Conservation (phyloP, 2,329 filamentous ascomycete species). For the Dactylellina parvicollis region DNA sequence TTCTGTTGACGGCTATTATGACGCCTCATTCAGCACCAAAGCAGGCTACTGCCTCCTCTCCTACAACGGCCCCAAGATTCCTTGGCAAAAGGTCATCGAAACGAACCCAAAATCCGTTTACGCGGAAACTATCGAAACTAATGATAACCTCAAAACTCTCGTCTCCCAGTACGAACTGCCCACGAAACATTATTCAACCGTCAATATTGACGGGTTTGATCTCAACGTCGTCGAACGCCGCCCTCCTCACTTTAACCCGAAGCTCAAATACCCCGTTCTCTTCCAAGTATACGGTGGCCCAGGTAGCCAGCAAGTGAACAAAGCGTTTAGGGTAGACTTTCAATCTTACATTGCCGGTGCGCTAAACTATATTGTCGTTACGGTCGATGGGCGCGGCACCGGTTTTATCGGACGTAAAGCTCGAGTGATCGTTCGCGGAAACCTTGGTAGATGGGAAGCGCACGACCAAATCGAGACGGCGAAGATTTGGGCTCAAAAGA, state of each 20-base stretch:
- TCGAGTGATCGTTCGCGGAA: slow-evolving; percentile 81
- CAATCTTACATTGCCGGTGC: slow-evolving; percentile 86
- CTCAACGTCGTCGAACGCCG: slow-evolving; percentile 82
- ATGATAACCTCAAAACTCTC: slow-evolving; percentile 73
- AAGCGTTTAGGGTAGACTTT: slow-evolving; percentile 84
- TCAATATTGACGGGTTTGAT: slow-evolving; percentile 82
- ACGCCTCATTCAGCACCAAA: slow-evolving; percentile 81
- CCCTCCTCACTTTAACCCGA: slow-evolving; percentile 84
- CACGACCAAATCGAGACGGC: slow-evolving; percentile 91
- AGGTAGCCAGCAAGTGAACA: slow-evolving; percentile 86
- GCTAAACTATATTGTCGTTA: slow-evolving; percentile 92
- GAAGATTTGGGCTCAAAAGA: slow-evolving; percentile 80
- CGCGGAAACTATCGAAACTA: slow-evolving; percentile 79
- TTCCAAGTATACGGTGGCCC: slow-evolving; percentile 96
- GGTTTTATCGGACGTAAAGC: slow-evolving; percentile 87
- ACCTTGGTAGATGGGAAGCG: slow-evolving; percentile 85
- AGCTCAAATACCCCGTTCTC: slow-evolving; percentile 88
- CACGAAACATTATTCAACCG: slow-evolving; percentile 80
- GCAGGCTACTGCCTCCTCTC: slow-evolving; percentile 84
- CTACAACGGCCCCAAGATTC: slow-evolving; percentile 84
- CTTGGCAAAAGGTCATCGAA: slow-evolving; percentile 89
- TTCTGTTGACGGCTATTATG: slow-evolving; percentile 78
- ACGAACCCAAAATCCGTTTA: slow-evolving; percentile 71
- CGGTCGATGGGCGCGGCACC: slow-evolving; percentile 91
- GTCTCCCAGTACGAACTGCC: slow-evolving; percentile 83